Evolutionary conservation across 2,329 filamentous ascomycete genomes (phyloP).

Genomic region (Trichoderma sp.): DNA sequence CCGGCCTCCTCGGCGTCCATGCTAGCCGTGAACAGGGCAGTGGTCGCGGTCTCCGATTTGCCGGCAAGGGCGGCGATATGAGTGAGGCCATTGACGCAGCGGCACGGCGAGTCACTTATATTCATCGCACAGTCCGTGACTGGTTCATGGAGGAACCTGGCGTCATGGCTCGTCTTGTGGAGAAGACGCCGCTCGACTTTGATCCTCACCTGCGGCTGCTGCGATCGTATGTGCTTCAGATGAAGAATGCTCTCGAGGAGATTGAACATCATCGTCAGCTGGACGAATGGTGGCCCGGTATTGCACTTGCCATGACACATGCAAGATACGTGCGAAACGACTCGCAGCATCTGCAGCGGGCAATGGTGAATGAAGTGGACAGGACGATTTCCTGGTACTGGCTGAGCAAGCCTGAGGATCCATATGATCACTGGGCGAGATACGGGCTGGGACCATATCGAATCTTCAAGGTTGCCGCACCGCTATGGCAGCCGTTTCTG

Average conservation of each 20-base stretch:
- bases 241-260: conserved; percentile 35
- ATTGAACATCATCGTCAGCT: conserved; percentile 38
- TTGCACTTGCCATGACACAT: conserved; percentile 38
- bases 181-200: conserved; percentile 21
- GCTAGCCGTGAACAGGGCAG: conserved; percentile 22
- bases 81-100: conserved; percentile 6
- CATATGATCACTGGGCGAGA: conserved; percentile 36
- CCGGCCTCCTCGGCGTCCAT: conserved; percentile 31
- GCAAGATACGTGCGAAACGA: conserved; percentile 31
- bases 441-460: conserved; percentile 34
- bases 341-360: conserved; percentile 18
- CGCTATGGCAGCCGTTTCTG: conserved; percentile 33
- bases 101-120: conserved; percentile 31
- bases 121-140: conserved; percentile 37
- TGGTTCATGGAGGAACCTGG: conserved; percentile 30
- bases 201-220: conserved; percentile 35
- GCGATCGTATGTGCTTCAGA: conserved; percentile 34
- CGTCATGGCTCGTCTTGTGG: conserved; percentile 25
- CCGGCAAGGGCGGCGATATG: not conserved
- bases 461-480: conserved; percentile 31
- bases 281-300: conserved; percentile 41
- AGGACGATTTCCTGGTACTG: conserved; percentile 34
- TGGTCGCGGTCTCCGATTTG: conserved; percentile 20
- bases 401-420: conserved; percentile 27
- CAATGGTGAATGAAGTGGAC: conserved; percentile 32